Base-by-base conservation (phyloP, 108 stramenopile species). In the Asterionellopsis glacialis region DNA sequence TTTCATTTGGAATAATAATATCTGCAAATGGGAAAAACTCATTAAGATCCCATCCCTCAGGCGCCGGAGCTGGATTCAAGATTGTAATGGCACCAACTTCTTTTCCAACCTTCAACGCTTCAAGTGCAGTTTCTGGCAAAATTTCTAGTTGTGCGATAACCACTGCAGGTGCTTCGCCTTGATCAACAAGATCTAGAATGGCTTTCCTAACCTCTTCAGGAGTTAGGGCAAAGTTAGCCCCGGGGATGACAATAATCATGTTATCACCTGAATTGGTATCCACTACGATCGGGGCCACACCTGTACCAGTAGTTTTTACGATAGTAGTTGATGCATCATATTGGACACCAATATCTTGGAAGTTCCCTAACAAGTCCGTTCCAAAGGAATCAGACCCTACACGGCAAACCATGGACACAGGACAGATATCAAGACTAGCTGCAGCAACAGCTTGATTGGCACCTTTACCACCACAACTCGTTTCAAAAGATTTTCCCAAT, bases 361-460 rank as follows among this genome's bases (percentile, higher is more conserved):
- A 85, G 45, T 81, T 79, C 0, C 55, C 51, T 28, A 84, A 53
- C 6, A 90, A 65, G 24, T 72, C 56, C 0, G 47, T 26, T 15
- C 89, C 90, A 73, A 83, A 85, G 47, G 69, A 58, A 70, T 92
- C 94, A 10, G 67, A 48, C 0, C 91, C 91, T 11, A 95, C 90
- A 33, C 80, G 70, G 55, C 84, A 80, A 26, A 94, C 75, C 84
- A 96, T 88, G 45, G 75, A 60, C 0, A 88, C 85, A 0, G 81
- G 83, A 25, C 51, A 63, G 27, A 79, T 21, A 23, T 74, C 84
- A 18, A 93, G 65, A 19, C 69, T 68, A 12, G 91, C 75, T 0
- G 96, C 93, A 16, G 89, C 89, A 1, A 93, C 85, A 6, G 91
- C 93, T 73, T 96, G 91, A 64, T 96, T 96, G 23, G 87, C 87